Conservation (phyloP, 192 early-diverging fungal genomes). For the Gryganskiella cystojenkinii region DNA sequence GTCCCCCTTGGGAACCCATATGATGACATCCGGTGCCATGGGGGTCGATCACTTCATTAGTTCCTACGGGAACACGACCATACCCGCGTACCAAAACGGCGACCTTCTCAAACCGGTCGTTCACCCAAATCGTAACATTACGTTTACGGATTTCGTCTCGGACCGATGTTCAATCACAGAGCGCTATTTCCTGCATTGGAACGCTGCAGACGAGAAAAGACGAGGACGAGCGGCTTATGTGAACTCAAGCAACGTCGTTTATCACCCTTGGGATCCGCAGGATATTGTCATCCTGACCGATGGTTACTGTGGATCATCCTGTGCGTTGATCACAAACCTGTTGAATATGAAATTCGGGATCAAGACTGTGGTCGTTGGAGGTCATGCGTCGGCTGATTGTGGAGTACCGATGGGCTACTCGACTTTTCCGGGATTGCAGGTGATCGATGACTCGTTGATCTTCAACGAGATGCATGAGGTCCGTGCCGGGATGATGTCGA, state of each 20-base stretch:
- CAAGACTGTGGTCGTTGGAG: conserved; percentile 19
- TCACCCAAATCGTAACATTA: conserved; percentile 17
- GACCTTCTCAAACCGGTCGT: background rate
- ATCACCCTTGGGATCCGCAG: conserved; percentile 34
- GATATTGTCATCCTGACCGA: conserved; percentile 30
- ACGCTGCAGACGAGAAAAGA: conserved; percentile 16
- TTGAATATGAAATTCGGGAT: conserved; percentile 31
- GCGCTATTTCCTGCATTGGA: conserved; percentile 1
- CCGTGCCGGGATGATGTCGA: background rate
- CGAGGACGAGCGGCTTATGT: background rate
- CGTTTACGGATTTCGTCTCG: conserved; percentile 23
- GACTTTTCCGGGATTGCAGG: conserved; percentile 28
- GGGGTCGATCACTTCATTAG: conserved; percentile 22
- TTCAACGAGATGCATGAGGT: conserved; percentile 20
- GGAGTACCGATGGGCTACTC: conserved; percentile 21
- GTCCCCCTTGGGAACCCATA: conserved; percentile 10
- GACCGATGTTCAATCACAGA: conserved; percentile 24
- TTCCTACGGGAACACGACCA: conserved; percentile 15
- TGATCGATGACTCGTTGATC: conserved; percentile 20
- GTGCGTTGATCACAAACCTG: conserved; percentile 36
- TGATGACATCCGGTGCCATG: conserved; percentile 15
- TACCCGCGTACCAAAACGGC: background rate
- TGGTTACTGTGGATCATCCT: conserved; percentile 39
- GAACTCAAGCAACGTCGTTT: background rate
- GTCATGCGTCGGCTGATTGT: background rate